Evolutionary conservation across 176 grass and related monocot species (phyloP), one percentile per base, ranked within the genome.

Genomic region (Dactylis glomerata): DNA sequence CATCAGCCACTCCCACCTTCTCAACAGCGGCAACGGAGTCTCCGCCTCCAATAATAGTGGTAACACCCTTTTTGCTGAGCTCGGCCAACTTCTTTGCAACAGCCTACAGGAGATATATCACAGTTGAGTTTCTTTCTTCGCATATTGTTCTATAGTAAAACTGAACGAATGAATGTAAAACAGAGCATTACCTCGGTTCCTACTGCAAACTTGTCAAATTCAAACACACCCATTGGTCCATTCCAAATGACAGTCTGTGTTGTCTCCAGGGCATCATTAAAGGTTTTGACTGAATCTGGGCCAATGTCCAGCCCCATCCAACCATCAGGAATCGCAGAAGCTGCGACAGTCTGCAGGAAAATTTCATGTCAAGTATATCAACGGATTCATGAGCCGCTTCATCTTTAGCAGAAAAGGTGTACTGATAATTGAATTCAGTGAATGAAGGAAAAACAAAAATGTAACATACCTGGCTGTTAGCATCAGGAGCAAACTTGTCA

Each of bases 251-350:
- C 33, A n/a, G 89, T 91, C 70, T 94, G 71, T 7, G 88, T 91
- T 59, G 88, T 89, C 6, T 94, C 92, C 71, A 94, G 80, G 77
- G 89, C 83, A 41, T 81, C 64, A 54, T 72, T 94, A 55, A 94
- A 94, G 77, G 88, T 26, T 55, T 78, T 54, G 28, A 94, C 24
- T 41, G 92, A 89, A 69, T 91, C 89, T 54, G 89, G 89, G 40
- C 92, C 92, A 75, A 94, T 84, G 80, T 94, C 92, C 68, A 94
- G 76, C n/a, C 92, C 89, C 92, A 94, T 94, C 89, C 92, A 94
- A 69, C 92, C 89, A 88, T 94, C 92, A 82, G 92, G 92, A 84
- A 94, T 91, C 5, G 82, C 83, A 78, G 88, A 88, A 87, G 92
- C 83, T 24, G 86, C 36, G 10, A 94, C 92, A 30, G 61, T 31